Base-by-base conservation (phyloP, 768 basidiomycete species). In the Hypholoma fasciculare region DNA sequence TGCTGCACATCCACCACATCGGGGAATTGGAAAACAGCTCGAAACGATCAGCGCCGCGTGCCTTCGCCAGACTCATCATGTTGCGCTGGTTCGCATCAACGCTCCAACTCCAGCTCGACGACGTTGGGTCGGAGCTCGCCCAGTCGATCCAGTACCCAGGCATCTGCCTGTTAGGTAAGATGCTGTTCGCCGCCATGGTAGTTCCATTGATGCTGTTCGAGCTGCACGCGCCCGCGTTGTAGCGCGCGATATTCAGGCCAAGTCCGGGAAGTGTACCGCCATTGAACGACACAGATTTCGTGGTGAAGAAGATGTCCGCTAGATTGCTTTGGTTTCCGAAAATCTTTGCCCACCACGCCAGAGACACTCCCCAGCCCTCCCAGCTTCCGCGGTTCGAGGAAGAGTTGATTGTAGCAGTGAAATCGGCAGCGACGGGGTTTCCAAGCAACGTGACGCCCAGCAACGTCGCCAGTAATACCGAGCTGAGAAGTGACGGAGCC, bases 1-100 rank as follows among this genome's bases (percentile, higher is more conserved):
- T 60, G 34, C 26, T 46, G 53, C 62, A 63, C 62, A 63, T 63
- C 62, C 62, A 63, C 62, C 62, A 63, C 57, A 63, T 53, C 8
- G 62, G 62, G 7, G 62, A 63, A 23, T 63, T 63, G 17, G 62
- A 63, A 23, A 63, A 63, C 7, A 63, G 50, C 19, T 63, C 62
- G 19, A 63, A 63, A 14, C 49, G 46, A 42, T 63, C 54, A 11
- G 56, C 62, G 9, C 62, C 62, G 16, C 62, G 48, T 20, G 53
- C 44, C 43, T 63, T 55, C 2, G 62, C 62, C 57, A 55, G 57
- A 12, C 49, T 26, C 57, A 63, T 52, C 59, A 63, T 60, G 34
- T 36, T 53, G 2, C 62, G 59, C 27, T 63, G 62, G 27, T 63
- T 63, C 3, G 62, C 56, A 17, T 63, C 62, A 0, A 60, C 56